Percentiles rank a stretch among this genome's conserved stretches.
phyloP scores from a whole-genome alignment of 495 filamentous ascomycete genomes.

The Astrocystis sublimbata region DNA sequence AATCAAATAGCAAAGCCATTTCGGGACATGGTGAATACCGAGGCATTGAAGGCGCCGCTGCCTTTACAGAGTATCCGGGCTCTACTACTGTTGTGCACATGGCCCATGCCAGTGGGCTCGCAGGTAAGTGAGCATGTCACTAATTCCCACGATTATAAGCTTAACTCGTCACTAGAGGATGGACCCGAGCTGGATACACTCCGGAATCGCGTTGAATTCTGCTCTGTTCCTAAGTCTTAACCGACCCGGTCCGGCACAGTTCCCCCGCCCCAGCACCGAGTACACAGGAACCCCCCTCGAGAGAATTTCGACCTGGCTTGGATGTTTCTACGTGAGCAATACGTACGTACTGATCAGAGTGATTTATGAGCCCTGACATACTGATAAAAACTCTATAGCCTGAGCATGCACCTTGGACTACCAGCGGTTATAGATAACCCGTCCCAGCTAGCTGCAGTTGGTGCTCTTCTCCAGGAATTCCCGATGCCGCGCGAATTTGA shows the following conservation, averaged over 20 bases:
- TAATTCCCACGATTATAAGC: not conserved
- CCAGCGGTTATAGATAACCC: constrained; percentile 32
- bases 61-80: constrained; percentile 36
- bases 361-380: not conserved
- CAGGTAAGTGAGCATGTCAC: constrained; percentile 14
- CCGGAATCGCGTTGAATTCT: constrained; percentile 34
- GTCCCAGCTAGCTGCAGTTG: constrained; percentile 29
- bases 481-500: constrained; percentile 26
- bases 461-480: constrained; percentile 23
- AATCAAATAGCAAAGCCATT: constrained; percentile 27
- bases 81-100: constrained; percentile 33
- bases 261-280: constrained; percentile 19
- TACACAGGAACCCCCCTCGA: constrained; percentile 21
- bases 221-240: constrained; percentile 35
- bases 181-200: constrained; percentile 39
- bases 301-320: constrained; percentile 33
- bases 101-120: constrained; percentile 30
- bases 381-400: constrained; percentile 14
- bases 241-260: constrained; percentile 17
- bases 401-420: constrained; percentile 36
- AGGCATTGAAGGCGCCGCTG: constrained; percentile 24
- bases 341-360: constrained; percentile 23
- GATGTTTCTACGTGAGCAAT: constrained; percentile 34
- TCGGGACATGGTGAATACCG: constrained; percentile 21
- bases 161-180: constrained; percentile 15